A percentile compares a stretch with the other conserved stretches of the same genome.
Evolutionary conservation across 148 eudicot species (phyloP).

Genomic region (Simmondsia chinensis): DNA sequence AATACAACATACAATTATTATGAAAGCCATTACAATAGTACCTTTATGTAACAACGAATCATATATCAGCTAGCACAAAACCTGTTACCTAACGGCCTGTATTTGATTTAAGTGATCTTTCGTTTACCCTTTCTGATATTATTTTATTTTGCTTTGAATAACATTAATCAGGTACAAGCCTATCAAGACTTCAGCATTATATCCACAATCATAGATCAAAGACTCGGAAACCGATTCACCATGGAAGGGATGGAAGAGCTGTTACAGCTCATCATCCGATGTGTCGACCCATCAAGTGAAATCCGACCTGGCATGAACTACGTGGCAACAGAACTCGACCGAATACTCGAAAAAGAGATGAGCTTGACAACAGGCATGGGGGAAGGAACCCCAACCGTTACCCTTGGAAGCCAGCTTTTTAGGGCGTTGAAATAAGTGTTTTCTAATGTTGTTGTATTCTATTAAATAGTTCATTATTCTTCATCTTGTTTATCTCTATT

Average conservation of each 20-base stretch:
- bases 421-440: slow-evolving; percentile 46
- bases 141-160: background rate
- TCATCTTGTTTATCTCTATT: slow-evolving; percentile 11
- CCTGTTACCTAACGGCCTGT: no score
- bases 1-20: no score
- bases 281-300: slow-evolving; percentile 72
- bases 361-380: slow-evolving; percentile 87
- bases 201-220: slow-evolving; percentile 55
- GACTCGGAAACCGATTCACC: slow-evolving; percentile 80
- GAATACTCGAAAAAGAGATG: slow-evolving; percentile 94
- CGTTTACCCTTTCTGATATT: background rate
- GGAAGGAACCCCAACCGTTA: slow-evolving; percentile 93
- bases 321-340: slow-evolving; percentile 72
- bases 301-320: slow-evolving; percentile 57
- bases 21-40: no score
- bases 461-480: slow-evolving; percentile 18
- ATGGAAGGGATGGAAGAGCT: slow-evolving; percentile 88
- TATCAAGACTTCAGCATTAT: slow-evolving; percentile 52
- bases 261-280: slow-evolving; percentile 55
- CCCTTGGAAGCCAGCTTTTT: slow-evolving; percentile 96
- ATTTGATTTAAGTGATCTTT: background rate
- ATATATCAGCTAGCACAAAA: no score
- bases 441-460: slow-evolving; percentile 33
- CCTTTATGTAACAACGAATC: no score
- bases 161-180: slow-evolving; percentile 87